Evolutionary conservation across 208 protist species (phyloP).

Genomic region (Leishmania tropica): DNA sequence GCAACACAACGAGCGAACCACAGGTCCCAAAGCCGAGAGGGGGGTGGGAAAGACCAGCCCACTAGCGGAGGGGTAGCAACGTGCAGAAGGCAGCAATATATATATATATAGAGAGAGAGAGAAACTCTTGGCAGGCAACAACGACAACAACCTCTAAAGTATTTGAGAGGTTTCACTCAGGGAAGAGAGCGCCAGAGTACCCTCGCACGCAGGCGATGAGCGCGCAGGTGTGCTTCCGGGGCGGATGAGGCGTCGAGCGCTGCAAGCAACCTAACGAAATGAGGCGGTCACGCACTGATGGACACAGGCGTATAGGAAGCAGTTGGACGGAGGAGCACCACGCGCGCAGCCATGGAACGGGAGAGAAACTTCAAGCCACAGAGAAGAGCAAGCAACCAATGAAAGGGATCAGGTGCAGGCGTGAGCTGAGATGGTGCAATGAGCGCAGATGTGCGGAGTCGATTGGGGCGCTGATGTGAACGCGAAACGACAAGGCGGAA

Average conservation of each 20-base stretch:
- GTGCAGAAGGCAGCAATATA: no score
- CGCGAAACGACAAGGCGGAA: background rate
- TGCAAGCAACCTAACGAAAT: no score
- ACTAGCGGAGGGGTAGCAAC: background rate
- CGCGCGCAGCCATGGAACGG: background rate
- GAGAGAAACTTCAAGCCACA: background rate
- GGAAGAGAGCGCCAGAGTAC: background rate
- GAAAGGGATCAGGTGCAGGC: background rate
- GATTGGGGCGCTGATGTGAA: background rate
- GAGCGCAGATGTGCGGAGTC: background rate
- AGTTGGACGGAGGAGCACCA: background rate
- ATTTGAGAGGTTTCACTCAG: background rate
- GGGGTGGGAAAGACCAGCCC: background rate
- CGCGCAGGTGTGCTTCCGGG: no score
- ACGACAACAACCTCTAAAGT: background rate
- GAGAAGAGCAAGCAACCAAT: background rate
- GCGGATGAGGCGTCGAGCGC: background rate
- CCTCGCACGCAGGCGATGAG: background rate
- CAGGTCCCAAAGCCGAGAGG: background rate
- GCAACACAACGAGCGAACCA: background rate
- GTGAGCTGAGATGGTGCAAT: background rate
- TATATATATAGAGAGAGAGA: background rate
- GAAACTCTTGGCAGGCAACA: background rate
- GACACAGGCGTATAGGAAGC: background rate
- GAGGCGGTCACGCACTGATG: background rate